phyloP scores from a whole-genome alignment of 768 basidiomycete species.

The Mycena metata region DNA sequence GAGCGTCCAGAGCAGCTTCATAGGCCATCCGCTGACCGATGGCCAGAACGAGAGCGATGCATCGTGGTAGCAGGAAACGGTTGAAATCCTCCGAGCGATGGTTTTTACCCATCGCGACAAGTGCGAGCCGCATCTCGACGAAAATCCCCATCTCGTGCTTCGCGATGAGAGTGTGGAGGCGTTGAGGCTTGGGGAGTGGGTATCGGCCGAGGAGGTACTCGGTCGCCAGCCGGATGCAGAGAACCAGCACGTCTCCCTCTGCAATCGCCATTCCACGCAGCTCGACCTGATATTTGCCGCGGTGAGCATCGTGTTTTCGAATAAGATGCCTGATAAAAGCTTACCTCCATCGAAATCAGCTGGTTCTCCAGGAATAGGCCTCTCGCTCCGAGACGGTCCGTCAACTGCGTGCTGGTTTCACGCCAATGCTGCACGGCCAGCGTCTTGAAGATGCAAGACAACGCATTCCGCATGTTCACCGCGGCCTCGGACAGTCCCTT shows the following conservation, averaged over 20 bases:
- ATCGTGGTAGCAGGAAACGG: conserved; percentile 41
- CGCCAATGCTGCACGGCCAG: conserved; percentile 13
- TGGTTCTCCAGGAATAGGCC: conserved; percentile 51
- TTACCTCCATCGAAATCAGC: conserved; percentile 43
- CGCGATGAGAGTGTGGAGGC: conserved; percentile 32
- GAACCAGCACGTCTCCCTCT: conserved; percentile 53
- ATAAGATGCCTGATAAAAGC: too few relatives aligned
- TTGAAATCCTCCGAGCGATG: conserved; percentile 35
- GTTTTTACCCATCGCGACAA: background rate
- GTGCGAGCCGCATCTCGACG: conserved; percentile 13
- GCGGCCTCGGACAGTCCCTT: background rate
- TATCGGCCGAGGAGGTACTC: conserved; percentile 39
- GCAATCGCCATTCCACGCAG: conserved; percentile 53
- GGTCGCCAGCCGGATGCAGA: conserved; percentile 48
- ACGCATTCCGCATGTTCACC: conserved; percentile 26
- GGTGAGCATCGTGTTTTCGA: too few relatives aligned
- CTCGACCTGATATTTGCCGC: too few relatives aligned
- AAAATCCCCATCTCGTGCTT: conserved; percentile 38
- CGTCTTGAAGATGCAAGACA: conserved; percentile 30
- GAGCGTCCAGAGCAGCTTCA: conserved; percentile 49
- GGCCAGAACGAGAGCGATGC: conserved; percentile 44
- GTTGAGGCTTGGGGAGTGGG: conserved; percentile 21
- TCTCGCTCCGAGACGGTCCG: conserved; percentile 51
- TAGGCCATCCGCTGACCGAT: conserved; percentile 54
- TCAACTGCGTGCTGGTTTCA: conserved; percentile 13